Evolutionary conservation across 306 rosid species (phyloP).

Genomic region (Rosa rugosa): DNA sequence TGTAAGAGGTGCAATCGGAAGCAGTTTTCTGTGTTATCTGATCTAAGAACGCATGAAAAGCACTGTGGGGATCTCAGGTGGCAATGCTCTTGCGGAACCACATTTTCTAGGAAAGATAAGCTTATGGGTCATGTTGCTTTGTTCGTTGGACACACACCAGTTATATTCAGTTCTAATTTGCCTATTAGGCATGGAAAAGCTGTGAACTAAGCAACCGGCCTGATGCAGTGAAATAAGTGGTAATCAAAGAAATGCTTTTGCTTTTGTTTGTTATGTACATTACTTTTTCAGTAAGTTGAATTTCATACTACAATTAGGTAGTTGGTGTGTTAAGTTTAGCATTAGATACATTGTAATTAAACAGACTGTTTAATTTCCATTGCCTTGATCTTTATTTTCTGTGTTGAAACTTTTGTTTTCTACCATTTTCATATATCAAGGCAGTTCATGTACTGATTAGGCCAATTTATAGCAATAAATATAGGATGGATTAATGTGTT

Average conservation of each 20-base stretch:
- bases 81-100: conserved; percentile 89
- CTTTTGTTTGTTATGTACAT: background rate
- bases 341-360: background rate
- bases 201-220: conserved; percentile 16
- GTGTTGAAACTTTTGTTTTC: background rate
- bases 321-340: background rate
- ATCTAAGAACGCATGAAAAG: conserved; percentile 89
- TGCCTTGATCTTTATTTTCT: background rate
- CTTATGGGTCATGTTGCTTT: conserved; percentile 85
- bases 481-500: background rate
- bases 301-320: background rate
- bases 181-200: conserved; percentile 11
- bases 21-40: conserved; percentile 90
- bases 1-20: conserved; percentile 84
- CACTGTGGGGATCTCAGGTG: conserved; percentile 90
- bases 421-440: background rate
- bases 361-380: background rate
- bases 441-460: background rate
- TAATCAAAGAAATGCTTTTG: background rate
- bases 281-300: background rate
- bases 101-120: conserved; percentile 92
- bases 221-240: background rate
- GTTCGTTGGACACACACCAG: conserved; percentile 73
- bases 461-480: background rate
- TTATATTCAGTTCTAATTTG: conserved; percentile 3